These are phyloP conservation scores for Coemansia nantahalensis DNA, from an alignment of 192 early-diverging fungal species.

Conservation along the genomic window DNA sequence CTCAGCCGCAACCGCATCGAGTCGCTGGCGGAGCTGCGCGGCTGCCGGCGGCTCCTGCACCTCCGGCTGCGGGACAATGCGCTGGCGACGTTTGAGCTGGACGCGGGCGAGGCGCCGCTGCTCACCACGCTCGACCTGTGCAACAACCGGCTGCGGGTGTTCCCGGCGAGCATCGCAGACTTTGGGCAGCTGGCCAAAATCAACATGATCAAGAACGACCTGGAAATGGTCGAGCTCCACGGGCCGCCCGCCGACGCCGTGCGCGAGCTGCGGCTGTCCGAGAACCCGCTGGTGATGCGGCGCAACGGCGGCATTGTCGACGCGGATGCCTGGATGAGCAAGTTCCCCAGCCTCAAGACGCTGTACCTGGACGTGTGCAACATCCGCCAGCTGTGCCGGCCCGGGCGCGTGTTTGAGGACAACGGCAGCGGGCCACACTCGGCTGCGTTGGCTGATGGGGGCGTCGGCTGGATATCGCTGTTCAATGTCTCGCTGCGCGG, in stretches of 20 bases:
- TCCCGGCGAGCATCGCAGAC: slow-evolving; percentile 36
- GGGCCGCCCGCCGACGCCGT: slow-evolving; percentile 29
- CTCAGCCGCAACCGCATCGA: slow-evolving; percentile 45
- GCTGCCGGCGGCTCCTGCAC: slow-evolving; percentile 35
- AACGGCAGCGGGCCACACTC: slow-evolving; percentile 1
- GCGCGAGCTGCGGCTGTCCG: slow-evolving; percentile 45
- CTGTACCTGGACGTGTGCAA: slow-evolving; percentile 48
- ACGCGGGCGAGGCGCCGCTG: slow-evolving; percentile 29
- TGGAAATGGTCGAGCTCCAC: slow-evolving; percentile 35
- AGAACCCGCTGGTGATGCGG: slow-evolving; percentile 45
- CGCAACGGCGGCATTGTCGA: slow-evolving; percentile 31
- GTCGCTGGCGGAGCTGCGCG: slow-evolving; percentile 24
- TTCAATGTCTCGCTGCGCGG: slow-evolving; percentile 50
- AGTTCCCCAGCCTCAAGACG: slow-evolving; percentile 43
- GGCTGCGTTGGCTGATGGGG: background rate
- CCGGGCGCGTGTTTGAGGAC: background rate
- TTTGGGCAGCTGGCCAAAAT: slow-evolving; percentile 26
- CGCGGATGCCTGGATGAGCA: slow-evolving; percentile 25
- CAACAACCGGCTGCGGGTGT: slow-evolving; percentile 42
- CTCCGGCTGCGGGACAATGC: slow-evolving; percentile 44
- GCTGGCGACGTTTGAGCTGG: slow-evolving; percentile 35
- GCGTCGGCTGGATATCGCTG: slow-evolving; percentile 25
- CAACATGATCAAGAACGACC: slow-evolving; percentile 45
- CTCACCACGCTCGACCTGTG: slow-evolving; percentile 38
- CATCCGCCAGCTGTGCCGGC: slow-evolving; percentile 26